Conservation (phyloP, 768 basidiomycete species). For the Suillus discolor region DNA sequence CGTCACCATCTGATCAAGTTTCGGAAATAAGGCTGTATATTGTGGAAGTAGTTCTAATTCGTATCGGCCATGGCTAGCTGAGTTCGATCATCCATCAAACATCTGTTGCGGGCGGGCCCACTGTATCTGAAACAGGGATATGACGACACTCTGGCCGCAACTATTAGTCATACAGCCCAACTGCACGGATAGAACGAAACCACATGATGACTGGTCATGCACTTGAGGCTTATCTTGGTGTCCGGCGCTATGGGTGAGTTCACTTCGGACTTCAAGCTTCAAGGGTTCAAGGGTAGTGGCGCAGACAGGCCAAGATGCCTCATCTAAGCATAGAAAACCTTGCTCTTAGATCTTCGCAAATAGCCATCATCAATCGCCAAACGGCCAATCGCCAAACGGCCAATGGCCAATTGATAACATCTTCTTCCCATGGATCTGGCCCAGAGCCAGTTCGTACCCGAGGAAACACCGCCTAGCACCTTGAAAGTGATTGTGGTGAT, state of each 20-base stretch:
- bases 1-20: background rate
- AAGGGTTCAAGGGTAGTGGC: background rate
- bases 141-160: background rate
- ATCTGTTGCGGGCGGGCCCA: too few species aligned
- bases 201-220: background rate
- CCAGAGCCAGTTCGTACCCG: background rate
- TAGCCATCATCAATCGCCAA: too few species aligned
- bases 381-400: too few species aligned
- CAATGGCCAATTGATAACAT: background rate
- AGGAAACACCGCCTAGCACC: background rate
- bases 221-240: slow-evolving; percentile 2
- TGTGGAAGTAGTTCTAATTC: background rate
- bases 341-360: too few species aligned
- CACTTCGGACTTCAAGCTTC: background rate
- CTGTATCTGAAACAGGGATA: background rate
- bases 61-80: background rate
- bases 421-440: background rate
- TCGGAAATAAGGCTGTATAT: too few species aligned
- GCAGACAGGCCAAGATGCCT: background rate
- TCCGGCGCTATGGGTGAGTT: slow-evolving; percentile 5
- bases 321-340: too few species aligned
- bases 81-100: background rate
- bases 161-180: background rate
- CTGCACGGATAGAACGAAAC: background rate
- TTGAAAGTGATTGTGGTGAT: background rate